Base-by-base conservation (phyloP, 768 basidiomycete genomes). In the Lanmaoa rubissima region DNA sequence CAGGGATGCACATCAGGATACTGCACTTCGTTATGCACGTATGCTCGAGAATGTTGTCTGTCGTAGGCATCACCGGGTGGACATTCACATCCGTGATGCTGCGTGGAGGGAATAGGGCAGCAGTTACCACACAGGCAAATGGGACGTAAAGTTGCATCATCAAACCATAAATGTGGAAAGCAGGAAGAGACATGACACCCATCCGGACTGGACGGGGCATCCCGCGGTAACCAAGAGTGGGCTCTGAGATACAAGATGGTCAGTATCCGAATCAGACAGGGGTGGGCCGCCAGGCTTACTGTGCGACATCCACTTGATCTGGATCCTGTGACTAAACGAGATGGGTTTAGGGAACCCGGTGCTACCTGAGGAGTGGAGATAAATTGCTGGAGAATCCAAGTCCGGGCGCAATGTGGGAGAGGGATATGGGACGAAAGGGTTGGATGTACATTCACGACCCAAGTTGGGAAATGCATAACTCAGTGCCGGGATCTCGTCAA, bases 261-360 rank as follows among this genome's bases (percentile, higher is more conserved):
- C 46, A 54, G 13, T 3, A 19, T 17, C 13, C 12, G 6, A 8
- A 38, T 16, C 17, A 9, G 16, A 26, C 2, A 9, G 13, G n/a
- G 28, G 6, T 6, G 12, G 8, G 13, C 10, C 2, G 2, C 4
- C 7, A 26, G 21, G 52, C 73, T 55, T 61, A 79, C 78, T 59
- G 19, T 72, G 65, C 3, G 57, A 45, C 21, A 69, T 61, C 73
- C 77, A 75, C 38, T 77, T 67, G 2, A 69, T 50, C 19, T 77
- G 51, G 3, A 62, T 61, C 26, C 60, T 63, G 50, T 75, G 68
- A 1, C 68, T 73, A 26, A 74, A 66, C 1, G 69, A 55, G 31
- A 82, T 74, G 4, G 76, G 61, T 57, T 79, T 80, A 0, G 81
- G 79, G 41, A 77, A 66, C 5, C 80, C 80, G 0, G 81, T 80